These are phyloP conservation scores for Lachnellula cervina DNA, from an alignment of 2,329 filamentous ascomycete species.

Conservation along the genomic window DNA sequence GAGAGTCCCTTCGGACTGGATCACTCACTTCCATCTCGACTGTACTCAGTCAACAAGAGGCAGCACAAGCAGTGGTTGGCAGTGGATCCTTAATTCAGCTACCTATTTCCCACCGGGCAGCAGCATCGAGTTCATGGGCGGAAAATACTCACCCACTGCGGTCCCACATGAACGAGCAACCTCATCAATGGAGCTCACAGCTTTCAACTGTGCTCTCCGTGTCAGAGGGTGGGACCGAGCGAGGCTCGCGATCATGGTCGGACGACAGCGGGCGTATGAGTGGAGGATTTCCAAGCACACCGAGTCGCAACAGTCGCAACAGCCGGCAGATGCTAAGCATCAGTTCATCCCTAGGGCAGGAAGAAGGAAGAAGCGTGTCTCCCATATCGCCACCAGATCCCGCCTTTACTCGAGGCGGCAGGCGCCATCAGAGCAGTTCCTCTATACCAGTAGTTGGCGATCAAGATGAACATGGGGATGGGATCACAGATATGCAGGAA, in stretches of 20 bases:
- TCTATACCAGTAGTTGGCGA: slow-evolving; percentile 47
- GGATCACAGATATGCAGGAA: slow-evolving; percentile 54
- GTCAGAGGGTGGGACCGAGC: slow-evolving; percentile 49
- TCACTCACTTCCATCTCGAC: slow-evolving; percentile 54
- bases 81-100: slow-evolving; percentile 27
- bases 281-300: slow-evolving; percentile 40
- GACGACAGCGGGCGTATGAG: slow-evolving; percentile 40
- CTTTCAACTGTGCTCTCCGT: slow-evolving; percentile 61
- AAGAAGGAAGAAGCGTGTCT: slow-evolving; percentile 31
- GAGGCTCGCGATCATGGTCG: slow-evolving; percentile 42
- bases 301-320: slow-evolving; percentile 41
- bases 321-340: slow-evolving; percentile 54
- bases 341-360: slow-evolving; percentile 40
- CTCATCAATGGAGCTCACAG: slow-evolving; percentile 60
- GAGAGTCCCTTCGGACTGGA: slow-evolving; percentile 48
- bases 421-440: slow-evolving; percentile 28
- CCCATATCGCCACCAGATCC: slow-evolving; percentile 45
- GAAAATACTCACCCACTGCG: slow-evolving; percentile 29
- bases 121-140: slow-evolving; percentile 32
- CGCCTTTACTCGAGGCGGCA: slow-evolving; percentile 36
- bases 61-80: slow-evolving; percentile 24
- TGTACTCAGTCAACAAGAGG: slow-evolving; percentile 37
- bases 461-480: slow-evolving; percentile 60
- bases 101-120: slow-evolving; percentile 17
- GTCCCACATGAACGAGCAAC: slow-evolving; percentile 42